Evolutionary conservation across 2,329 filamentous ascomycete genomes (phyloP).

Genomic region (Phialemoniopsis sp.): DNA sequence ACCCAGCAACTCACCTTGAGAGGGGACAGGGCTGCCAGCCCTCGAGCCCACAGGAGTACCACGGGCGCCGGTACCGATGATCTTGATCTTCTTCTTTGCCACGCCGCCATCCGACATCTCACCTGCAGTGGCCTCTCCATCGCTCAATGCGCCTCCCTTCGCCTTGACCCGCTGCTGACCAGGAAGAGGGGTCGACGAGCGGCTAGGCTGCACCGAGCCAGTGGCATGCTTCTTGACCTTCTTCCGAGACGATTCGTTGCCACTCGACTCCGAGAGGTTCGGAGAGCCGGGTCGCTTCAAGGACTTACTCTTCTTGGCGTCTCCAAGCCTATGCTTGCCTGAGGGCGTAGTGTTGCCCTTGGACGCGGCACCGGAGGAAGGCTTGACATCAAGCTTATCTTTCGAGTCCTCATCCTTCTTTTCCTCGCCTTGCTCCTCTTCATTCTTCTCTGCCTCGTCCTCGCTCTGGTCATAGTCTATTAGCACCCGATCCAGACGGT

Average conservation of each 20-base stretch:
- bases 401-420: slow-evolving; percentile 53
- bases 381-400: slow-evolving; percentile 34
- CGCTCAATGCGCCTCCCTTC: slow-evolving; percentile 58
- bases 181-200: slow-evolving; percentile 51
- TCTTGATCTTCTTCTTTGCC: slow-evolving; percentile 53
- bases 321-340: slow-evolving; percentile 39
- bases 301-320: slow-evolving; percentile 53
- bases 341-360: slow-evolving; percentile 63
- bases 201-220: slow-evolving; percentile 44
- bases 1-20: slow-evolving; percentile 26
- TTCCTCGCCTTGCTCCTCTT: slow-evolving; percentile 57
- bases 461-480: slow-evolving; percentile 35
- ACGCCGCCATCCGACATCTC: slow-evolving; percentile 58
- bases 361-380: slow-evolving; percentile 51
- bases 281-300: slow-evolving; percentile 86
- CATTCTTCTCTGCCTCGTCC: slow-evolving; percentile 47
- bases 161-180: slow-evolving; percentile 35
- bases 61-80: slow-evolving; percentile 38
- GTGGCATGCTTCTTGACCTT: slow-evolving; percentile 62
- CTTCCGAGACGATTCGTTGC: slow-evolving; percentile 82
- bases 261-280: slow-evolving; percentile 84
- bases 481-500: too few relatives aligned
- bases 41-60: slow-evolving; percentile 57
- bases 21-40: slow-evolving; percentile 54
- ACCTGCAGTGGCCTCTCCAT: slow-evolving; percentile 67